Base-by-base conservation (phyloP, 805 yeast species). In the Starmerella sirachaensis region DNA sequence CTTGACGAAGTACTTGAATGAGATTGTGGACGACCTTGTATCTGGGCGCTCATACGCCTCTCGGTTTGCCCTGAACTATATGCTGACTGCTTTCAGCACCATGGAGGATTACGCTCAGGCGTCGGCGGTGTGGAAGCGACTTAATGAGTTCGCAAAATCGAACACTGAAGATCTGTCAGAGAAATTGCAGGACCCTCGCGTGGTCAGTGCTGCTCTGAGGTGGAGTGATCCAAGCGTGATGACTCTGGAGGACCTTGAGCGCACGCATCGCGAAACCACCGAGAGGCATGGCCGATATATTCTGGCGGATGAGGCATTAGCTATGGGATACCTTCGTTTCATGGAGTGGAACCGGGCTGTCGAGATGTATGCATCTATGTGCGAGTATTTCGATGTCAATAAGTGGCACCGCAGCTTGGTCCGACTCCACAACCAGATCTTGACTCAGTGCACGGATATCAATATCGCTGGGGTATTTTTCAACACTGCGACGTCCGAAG, bases 231-330 rank as follows among this genome's bases (percentile, higher is more conserved):
- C 53, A 5, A 29, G 34, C 19, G 35, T 44, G 2, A 30, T 48
- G n/a, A 35, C 43, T 1, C 45, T 51, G 5, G 52, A 45, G 13
- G 50, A 42, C 24, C 35, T 51, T 20, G 48, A 48, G 31, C 16
- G 35, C 18, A 39, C 41, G n/a, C 39, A 51, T 29, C 35, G 32
- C 14, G 37, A 37, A 3, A 43, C 55, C 12, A 43, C 42, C n/a
- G 40, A 31, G 27, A 25, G 35, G 21, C 38, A 43, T 24, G 53
- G 55, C 31, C 24, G 40, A 13, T 40, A 43, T 29, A 25, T 51
- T 11, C 38, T 41, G n/a, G 35, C 49, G 24, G 55, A 51, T 13
- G 54, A 49, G 22, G 51, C 53, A 8, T 42, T 51, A 18, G 43
- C 47, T 5, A 13, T 31, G 14, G 41, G 46, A 14, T 50, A 46